These are phyloP conservation scores for Ophiocordyceps robertsii DNA, from an alignment of 2,329 filamentous ascomycete genomes.

Conservation along the genomic window DNA sequence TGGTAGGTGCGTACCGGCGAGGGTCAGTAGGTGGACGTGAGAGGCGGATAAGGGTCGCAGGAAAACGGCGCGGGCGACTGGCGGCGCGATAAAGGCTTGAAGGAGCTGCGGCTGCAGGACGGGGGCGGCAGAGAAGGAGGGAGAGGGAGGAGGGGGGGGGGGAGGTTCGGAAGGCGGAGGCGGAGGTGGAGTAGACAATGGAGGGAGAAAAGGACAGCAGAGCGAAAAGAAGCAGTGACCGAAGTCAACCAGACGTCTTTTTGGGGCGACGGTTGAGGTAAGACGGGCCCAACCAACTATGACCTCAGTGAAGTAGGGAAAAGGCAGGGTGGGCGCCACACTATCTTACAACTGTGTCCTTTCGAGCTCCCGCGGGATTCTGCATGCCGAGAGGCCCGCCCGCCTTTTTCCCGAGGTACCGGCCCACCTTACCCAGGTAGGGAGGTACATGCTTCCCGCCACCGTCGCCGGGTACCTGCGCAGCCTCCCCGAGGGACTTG, in stretches of 20 bases:
- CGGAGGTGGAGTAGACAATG: neutral
- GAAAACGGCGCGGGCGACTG: too few relatives aligned
- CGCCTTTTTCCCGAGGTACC: too few relatives aligned
- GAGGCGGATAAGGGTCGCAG: too few relatives aligned
- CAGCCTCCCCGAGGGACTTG: neutral
- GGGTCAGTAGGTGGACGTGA: too few relatives aligned
- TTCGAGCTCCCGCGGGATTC: slow-evolving; percentile 20
- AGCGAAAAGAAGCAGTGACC: neutral
- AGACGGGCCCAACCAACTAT: neutral
- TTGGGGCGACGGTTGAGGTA: neutral
- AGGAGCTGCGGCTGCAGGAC: too few relatives aligned
- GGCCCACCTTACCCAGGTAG: too few relatives aligned
- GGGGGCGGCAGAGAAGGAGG: neutral
- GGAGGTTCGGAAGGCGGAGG: slow-evolving; percentile 1
- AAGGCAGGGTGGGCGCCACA: neutral
- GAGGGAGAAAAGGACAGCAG: neutral
- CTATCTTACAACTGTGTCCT: slow-evolving; percentile 21
- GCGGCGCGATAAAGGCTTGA: too few relatives aligned
- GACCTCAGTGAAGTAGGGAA: neutral
- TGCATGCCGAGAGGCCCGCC: neutral
- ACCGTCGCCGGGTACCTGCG: too few relatives aligned
- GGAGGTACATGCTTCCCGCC: too few relatives aligned
- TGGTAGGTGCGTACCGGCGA: too few relatives aligned
- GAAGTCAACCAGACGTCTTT: neutral
- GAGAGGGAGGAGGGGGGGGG: neutral